Conservation (phyloP, 768 basidiomycete genomes). For the Mycena capillaripes region DNA sequence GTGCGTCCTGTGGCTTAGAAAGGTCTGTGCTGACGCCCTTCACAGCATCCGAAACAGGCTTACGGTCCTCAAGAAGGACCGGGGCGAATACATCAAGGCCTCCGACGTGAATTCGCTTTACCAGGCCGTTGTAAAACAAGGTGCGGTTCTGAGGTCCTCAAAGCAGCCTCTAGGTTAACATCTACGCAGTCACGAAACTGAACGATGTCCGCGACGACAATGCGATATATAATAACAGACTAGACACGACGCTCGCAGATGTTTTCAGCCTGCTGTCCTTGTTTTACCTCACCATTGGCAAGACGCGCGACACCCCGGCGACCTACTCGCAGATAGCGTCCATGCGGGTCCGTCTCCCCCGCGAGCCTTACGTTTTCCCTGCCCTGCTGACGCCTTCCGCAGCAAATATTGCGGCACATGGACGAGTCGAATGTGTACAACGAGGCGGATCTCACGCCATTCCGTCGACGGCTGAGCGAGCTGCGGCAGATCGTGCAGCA, state of each 20-base stretch:
- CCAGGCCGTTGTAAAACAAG: slow-evolving; percentile 94
- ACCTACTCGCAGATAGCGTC: slow-evolving; percentile 97
- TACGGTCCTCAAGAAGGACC: slow-evolving; percentile 94
- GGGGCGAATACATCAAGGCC: slow-evolving; percentile 92
- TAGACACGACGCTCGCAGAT: slow-evolving; percentile 96
- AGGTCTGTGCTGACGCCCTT: slow-evolving; percentile 36
- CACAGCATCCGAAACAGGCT: slow-evolving; percentile 93
- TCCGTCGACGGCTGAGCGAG: slow-evolving; percentile 84
- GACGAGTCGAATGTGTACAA: slow-evolving; percentile 97
- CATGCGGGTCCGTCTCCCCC: slow-evolving; percentile 83
- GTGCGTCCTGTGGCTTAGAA: slow-evolving; percentile 37
- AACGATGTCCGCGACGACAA: slow-evolving; percentile 91
- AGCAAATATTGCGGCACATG: slow-evolving; percentile 97
- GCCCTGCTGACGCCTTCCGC: slow-evolving; percentile 34
- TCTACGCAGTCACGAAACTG: slow-evolving; percentile 81
- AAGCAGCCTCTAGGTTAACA: neutral
- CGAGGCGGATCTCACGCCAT: slow-evolving; percentile 90
- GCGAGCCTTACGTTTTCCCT: slow-evolving; percentile 12
- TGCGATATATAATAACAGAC: slow-evolving; percentile 84
- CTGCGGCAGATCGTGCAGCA: slow-evolving; percentile 89
- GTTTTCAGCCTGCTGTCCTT: slow-evolving; percentile 96
- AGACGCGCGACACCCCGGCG: slow-evolving; percentile 93
- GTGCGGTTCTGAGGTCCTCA: slow-evolving; percentile 54
- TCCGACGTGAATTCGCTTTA: slow-evolving; percentile 95
- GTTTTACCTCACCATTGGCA: slow-evolving; percentile 98